These are phyloP conservation scores for Pythium guiyangense DNA, from an alignment of 352 stramenopile species.

Conservation along the genomic window DNA sequence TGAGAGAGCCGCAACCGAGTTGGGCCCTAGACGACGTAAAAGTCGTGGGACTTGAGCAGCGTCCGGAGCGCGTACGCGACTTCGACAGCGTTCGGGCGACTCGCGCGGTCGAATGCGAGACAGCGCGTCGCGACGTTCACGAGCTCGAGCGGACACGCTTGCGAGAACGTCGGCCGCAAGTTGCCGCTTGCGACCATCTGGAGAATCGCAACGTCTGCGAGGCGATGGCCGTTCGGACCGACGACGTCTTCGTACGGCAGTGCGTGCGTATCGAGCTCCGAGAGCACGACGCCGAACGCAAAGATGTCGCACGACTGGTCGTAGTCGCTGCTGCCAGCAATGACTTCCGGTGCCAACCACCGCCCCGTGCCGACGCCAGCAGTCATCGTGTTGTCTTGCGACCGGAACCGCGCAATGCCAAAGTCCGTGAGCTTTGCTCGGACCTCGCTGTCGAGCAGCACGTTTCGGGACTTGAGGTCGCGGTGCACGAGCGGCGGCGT, in stretches of 20 bases:
- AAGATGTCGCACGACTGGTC: slow-evolving; percentile 47
- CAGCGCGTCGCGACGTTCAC: slow-evolving; percentile 33
- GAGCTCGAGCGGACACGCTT: slow-evolving; percentile 33
- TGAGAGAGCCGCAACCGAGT: no score
- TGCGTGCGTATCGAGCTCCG: slow-evolving; percentile 71
- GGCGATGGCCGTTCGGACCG: slow-evolving; percentile 19
- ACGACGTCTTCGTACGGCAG: slow-evolving; percentile 42
- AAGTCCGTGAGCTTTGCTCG: slow-evolving; percentile 46
- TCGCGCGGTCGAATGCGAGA: slow-evolving; percentile 26
- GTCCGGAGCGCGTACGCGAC: slow-evolving; percentile 44
- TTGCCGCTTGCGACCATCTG: slow-evolving; percentile 45
- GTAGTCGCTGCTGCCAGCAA: slow-evolving; percentile 41
- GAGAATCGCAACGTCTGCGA: slow-evolving; percentile 44
- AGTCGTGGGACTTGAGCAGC: slow-evolving; percentile 25
- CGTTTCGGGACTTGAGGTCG: slow-evolving; percentile 53
- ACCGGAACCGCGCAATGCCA: slow-evolving; percentile 32
- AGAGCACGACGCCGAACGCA: slow-evolving; percentile 81
- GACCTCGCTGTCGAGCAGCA: slow-evolving; percentile 33
- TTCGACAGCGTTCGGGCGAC: slow-evolving; percentile 42
- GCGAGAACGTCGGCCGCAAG: slow-evolving; percentile 34
- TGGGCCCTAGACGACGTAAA: slow-evolving; percentile 16
- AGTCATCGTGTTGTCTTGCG: slow-evolving; percentile 45
- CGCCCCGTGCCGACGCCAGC: slow-evolving; percentile 38
- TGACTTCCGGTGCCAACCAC: slow-evolving; percentile 53
- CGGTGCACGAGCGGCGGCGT: slow-evolving; percentile 48